Evolutionary conservation across 805 yeast genomes (phyloP), one percentile per base, ranked within the genome.

Genomic region (Nakazawaea pomicola): DNA sequence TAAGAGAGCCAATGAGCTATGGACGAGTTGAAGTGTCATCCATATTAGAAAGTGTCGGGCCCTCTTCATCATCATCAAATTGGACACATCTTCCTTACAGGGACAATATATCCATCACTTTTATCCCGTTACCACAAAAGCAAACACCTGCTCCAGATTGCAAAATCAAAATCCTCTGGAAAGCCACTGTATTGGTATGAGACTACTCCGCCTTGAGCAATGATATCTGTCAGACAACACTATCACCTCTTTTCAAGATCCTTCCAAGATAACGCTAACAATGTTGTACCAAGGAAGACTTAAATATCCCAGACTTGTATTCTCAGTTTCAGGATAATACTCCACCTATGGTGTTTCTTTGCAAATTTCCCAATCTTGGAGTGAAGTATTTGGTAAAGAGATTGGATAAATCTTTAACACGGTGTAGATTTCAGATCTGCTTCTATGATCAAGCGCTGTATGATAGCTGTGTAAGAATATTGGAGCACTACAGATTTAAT

Each of bases 51-150:
- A n/a, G n/a, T n/a, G n/a, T n/a, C n/a, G n/a, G n/a, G n/a, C n/a
- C n/a, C n/a, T n/a, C 35, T 19, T 32, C 35, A 7, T 15, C 25
- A 6, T 24, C 37, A 9, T 12, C 27, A 3, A 32, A 23, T 17
- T 42, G 45, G 45, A 23, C n/a, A 14, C 45, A 42, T 31, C 25
- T 42, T 32, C 45, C 45, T 8, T 42, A 42, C 31, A 32, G 38
- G 19, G 18, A 15, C 10, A 35, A 36, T 20, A 36, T 42, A 3
- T 33, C 41, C 12, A 28, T 42, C 12, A 27, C 18, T 24, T 37
- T 42, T 17, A 30, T 41, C 33, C 37, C 33, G 12, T 30, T 15
- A 19, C n/a, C 15, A n/a, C 12, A 20, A 4, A 5, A 2, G 6
- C 16, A 15, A 3, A 15, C 12, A 10, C 9, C 16, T 16, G 20